These are phyloP conservation scores for Funneliformis geosporum DNA, from an alignment of 192 early-diverging fungal genomes.

Conservation along the genomic window DNA sequence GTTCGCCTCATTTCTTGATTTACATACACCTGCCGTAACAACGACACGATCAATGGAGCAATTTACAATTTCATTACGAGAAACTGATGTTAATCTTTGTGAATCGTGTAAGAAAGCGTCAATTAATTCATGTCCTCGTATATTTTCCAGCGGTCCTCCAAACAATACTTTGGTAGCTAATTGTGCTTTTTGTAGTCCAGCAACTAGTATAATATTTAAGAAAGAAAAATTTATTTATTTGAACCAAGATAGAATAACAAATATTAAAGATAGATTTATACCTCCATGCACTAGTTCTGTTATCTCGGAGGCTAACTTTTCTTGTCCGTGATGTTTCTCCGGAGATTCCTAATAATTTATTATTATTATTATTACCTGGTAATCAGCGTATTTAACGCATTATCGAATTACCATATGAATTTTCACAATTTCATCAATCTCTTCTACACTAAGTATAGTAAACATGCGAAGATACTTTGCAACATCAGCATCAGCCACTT, in stretches of 20 bases:
- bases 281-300: constrained; percentile 89
- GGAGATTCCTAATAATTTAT: constrained; percentile 52
- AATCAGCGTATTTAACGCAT: no score
- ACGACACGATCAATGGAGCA: constrained; percentile 62
- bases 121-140: constrained; percentile 60
- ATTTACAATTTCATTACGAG: constrained; percentile 45
- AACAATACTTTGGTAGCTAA: constrained; percentile 77
- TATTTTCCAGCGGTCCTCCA: constrained; percentile 47
- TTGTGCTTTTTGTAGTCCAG: constrained; percentile 63
- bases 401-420: constrained; percentile 59
- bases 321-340: constrained; percentile 73
- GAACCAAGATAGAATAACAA: constrained; percentile 3
- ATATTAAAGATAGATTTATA: neutral
- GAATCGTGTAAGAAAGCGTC: constrained; percentile 73
- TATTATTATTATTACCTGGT: no score
- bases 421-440: constrained; percentile 63
- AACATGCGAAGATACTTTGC: constrained; percentile 76
- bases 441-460: constrained; percentile 68
- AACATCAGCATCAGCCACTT: constrained; percentile 79
- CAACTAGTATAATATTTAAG: constrained; percentile 38
- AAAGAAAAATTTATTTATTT: constrained; percentile 3
- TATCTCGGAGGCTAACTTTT: constrained; percentile 74
- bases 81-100: constrained; percentile 53
- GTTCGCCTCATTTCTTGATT: constrained; percentile 78
- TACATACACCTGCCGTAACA: constrained; percentile 58